These are phyloP conservation scores for Penicillium sp. DNA, from an alignment of 2,329 filamentous ascomycete genomes.

Conservation along the genomic window DNA sequence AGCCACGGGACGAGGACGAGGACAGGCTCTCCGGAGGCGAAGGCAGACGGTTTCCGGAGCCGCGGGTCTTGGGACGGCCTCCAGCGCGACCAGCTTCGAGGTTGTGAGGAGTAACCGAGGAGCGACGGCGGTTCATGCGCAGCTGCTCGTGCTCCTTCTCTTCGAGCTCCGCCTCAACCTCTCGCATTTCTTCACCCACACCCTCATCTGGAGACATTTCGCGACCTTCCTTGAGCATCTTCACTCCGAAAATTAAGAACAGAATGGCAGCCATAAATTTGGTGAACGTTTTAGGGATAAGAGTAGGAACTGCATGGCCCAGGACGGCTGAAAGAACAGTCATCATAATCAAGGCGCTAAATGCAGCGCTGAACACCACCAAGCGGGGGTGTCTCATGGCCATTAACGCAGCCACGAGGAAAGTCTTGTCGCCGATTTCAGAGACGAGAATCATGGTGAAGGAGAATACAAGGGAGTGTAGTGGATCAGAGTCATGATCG, in stretches of 20 bases:
- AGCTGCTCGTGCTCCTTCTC: slow-evolving; percentile 81
- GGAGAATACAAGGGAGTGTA: slow-evolving; percentile 87
- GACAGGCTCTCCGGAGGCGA: slow-evolving; percentile 78
- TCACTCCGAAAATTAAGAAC: slow-evolving; percentile 85
- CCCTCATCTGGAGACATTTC: slow-evolving; percentile 87
- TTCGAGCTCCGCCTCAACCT: slow-evolving; percentile 89
- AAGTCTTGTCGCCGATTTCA: slow-evolving; percentile 97
- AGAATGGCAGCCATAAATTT: slow-evolving; percentile 80
- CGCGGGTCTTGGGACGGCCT: slow-evolving; percentile 63
- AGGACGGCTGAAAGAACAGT: slow-evolving; percentile 89
- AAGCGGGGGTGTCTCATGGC: slow-evolving; percentile 96
- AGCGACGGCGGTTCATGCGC: slow-evolving; percentile 63
- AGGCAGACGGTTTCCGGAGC: slow-evolving; percentile 69
- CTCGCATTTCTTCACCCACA: slow-evolving; percentile 94
- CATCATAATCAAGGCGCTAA: slow-evolving; percentile 87
- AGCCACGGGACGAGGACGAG: slow-evolving; percentile 65
- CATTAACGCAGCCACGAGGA: slow-evolving; percentile 95
- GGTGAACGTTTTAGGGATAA: slow-evolving; percentile 88
- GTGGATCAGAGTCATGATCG: slow-evolving; percentile 33
- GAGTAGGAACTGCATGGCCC: slow-evolving; percentile 83
- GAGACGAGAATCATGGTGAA: slow-evolving; percentile 97
- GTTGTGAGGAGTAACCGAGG: slow-evolving; percentile 69
- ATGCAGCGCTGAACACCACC: slow-evolving; percentile 93
- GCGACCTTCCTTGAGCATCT: slow-evolving; percentile 80
- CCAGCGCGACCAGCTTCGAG: slow-evolving; percentile 75